These are phyloP conservation scores for Termitomyces sp. DNA, from an alignment of 768 basidiomycete genomes.

Conservation along the genomic window DNA sequence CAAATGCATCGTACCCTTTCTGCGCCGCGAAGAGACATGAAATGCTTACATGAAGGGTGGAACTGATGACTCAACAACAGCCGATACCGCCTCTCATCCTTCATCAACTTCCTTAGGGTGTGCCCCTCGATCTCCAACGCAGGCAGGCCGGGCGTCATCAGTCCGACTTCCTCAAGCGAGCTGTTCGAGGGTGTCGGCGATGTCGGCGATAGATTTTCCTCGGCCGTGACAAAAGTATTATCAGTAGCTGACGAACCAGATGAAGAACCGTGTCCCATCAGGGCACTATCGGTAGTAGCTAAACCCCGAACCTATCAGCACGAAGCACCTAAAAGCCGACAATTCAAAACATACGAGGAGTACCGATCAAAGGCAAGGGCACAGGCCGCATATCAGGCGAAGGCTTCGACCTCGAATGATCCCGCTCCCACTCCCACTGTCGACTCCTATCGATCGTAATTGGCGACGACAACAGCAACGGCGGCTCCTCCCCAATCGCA, in stretches of 20 bases:
- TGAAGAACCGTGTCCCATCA: conserved; percentile 6
- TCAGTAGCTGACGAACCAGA: conserved; percentile 11
- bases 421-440: conserved; percentile 17
- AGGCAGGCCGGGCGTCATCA: neutral
- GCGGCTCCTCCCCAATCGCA: conserved; percentile 16
- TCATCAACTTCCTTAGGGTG: no score
- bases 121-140: conserved; percentile 20
- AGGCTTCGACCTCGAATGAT: conserved; percentile 19
- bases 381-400: conserved; percentile 43
- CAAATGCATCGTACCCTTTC: conserved; percentile 63
- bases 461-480: conserved; percentile 1
- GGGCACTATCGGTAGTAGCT: conserved; percentile 4
- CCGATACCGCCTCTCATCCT: conserved; percentile 68
- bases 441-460: conserved; percentile 17
- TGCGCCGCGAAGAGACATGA: conserved; percentile 46
- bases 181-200: conserved; percentile 19
- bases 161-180: conserved; percentile 20
- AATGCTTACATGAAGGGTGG: conserved; percentile 63
- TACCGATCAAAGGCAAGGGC: conserved; percentile 20
- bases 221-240: conserved; percentile 22
- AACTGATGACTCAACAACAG: conserved; percentile 65
- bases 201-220: conserved; percentile 14
- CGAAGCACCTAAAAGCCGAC: neutral
- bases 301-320: neutral
- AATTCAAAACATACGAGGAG: conserved; percentile 22